Base-by-base conservation (phyloP, 805 yeast species). In the Barnettozyma botsteinii region DNA sequence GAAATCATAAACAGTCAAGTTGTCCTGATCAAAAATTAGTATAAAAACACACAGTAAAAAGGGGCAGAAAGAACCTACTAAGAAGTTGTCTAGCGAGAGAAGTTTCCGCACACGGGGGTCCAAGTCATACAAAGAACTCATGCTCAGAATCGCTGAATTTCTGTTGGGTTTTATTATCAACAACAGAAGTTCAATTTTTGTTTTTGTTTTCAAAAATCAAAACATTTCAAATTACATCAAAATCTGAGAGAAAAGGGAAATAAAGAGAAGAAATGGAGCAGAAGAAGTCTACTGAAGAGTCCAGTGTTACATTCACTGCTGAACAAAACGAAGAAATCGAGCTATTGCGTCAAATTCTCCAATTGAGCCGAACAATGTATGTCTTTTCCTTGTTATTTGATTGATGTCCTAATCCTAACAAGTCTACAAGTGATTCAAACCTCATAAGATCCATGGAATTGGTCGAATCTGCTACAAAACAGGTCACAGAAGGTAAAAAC, bases 1-100 rank as follows among this genome's bases (percentile, higher is more conserved):
- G 59, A 88, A 86, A 40, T 85, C 91, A 45, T 81, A 74, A 3
- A 85, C 85, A 0, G 88, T 75, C 41, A 84, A 63, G 12, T 85
- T 86, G 32, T 73, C 79, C 41, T 56, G 31, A 17, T 6, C 3
- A 4, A 17, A 13, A n/a, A 31, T 31, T 41, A 42, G 37, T 27
- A 31, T n/a, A 22, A 6, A 17, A 17, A 17, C 12, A 12, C 22
- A 10, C 22, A 15, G 12, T 7, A 12, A 30, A 21, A 22, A 15
- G 12, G 28, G 21, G 10, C n/a, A 11, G 11, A n/a, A 12, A 29
- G n/a, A 29, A 28, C 60, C 15, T 30, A 55, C 60, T 33, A 82
- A 66, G 51, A 81, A 82, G 52, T 79, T 76, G 47, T 80, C 84
- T 19, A 79, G 56, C 7, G 73, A 73, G 37, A 81, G 65, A 30